Conservation (phyloP, 192 early-diverging fungal genomes). For the Coemansia sp. region DNA sequence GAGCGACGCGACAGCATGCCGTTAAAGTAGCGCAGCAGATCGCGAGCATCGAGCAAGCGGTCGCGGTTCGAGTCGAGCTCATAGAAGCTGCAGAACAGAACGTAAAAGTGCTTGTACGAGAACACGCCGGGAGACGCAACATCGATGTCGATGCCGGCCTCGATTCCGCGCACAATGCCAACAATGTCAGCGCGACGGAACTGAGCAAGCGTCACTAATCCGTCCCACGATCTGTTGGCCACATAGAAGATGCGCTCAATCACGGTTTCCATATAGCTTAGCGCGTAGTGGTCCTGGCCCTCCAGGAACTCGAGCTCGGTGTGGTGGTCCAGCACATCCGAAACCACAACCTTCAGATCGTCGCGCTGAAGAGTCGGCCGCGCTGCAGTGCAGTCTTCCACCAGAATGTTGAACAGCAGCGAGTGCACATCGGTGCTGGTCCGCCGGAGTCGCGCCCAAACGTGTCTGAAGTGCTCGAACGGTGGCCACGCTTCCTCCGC, state of each 20-base stretch:
- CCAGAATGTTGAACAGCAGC: constrained; percentile 62
- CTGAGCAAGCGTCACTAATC: constrained; percentile 75
- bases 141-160: constrained; percentile 67
- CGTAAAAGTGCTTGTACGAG: constrained; percentile 98
- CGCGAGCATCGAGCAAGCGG: constrained; percentile 67
- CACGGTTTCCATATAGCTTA: constrained; percentile 89
- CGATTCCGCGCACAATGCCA: constrained; percentile 64
- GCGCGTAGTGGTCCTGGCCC: constrained; percentile 77
- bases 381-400: constrained; percentile 40
- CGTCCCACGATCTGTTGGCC: constrained; percentile 63
- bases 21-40: constrained; percentile 73
- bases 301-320: constrained; percentile 85
- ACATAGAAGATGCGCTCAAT: constrained; percentile 84
- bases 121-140: constrained; percentile 77
- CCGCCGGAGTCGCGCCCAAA: constrained; percentile 53
- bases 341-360: constrained; percentile 69
- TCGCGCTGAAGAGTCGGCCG: constrained; percentile 57
- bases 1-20: constrained; percentile 67
- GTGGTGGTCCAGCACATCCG: constrained; percentile 85
- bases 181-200: constrained; percentile 68
- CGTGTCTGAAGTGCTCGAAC: constrained; percentile 23
- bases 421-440: constrained; percentile 49
- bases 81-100: constrained; percentile 97
- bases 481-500: constrained; percentile 35
- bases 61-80: constrained; percentile 90